Percentiles rank a stretch among this genome's conserved stretches.
These are phyloP conservation scores for Hebeloma cylindrosporum DNA, from an alignment of 768 basidiomycete genomes.

Conservation along the genomic window DNA sequence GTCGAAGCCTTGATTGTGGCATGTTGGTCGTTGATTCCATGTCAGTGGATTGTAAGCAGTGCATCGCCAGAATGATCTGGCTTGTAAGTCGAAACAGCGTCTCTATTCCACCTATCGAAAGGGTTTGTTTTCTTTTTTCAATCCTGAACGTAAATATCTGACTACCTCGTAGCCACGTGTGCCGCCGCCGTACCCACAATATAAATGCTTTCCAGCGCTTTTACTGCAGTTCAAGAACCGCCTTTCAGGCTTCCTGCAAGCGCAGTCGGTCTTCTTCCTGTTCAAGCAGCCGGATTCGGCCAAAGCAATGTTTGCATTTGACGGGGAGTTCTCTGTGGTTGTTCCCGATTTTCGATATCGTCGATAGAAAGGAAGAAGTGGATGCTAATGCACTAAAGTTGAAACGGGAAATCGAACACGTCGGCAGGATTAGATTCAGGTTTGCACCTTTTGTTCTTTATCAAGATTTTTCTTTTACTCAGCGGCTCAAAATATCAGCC, in stretches of 20 bases:
- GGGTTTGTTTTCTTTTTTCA: not conserved
- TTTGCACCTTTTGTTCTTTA: constrained; percentile 9
- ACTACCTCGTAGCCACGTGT: constrained; percentile 19
- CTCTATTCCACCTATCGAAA: not conserved
- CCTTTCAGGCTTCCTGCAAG: constrained; percentile 32
- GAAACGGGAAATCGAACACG: constrained; percentile 34
- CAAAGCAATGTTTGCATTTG: constrained; percentile 42
- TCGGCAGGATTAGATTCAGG: constrained; percentile 38
- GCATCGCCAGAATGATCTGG: constrained; percentile 23
- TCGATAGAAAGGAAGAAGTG: constrained; percentile 31
- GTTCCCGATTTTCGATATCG: constrained; percentile 39
- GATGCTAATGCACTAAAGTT: constrained; percentile 28
- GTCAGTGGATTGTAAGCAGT: constrained; percentile 28
- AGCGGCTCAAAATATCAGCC: constrained; percentile 19
- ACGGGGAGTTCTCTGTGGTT: constrained; percentile 51
- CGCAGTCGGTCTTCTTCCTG: constrained; percentile 34
- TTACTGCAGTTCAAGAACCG: constrained; percentile 22
- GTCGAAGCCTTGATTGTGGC: constrained; percentile 27
- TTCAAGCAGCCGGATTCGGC: constrained; percentile 21
- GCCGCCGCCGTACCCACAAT: constrained; percentile 35
- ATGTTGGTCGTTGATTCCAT: constrained; percentile 12
- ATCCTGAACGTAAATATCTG: not conserved
- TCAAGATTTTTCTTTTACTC: constrained; percentile 2
- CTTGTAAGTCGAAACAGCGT: constrained; percentile 10
- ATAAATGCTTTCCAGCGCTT: constrained; percentile 29